Base-by-base conservation (phyloP, 2,329 filamentous ascomycete genomes). In the Tympanopsis confertula region DNA sequence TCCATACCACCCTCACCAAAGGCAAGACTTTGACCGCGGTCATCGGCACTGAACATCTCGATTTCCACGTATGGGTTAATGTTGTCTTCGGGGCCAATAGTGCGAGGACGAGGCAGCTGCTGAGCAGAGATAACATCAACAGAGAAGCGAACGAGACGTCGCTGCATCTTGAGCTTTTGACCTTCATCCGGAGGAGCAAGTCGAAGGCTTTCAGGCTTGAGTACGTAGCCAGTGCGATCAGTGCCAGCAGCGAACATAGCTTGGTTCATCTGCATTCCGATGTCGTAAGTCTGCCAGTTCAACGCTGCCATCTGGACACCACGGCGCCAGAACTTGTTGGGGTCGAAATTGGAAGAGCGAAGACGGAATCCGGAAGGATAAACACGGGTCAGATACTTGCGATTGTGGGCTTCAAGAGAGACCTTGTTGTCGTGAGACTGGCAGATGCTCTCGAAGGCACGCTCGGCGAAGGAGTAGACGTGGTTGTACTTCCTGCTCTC, bases 1-100 rank as follows among this genome's bases (percentile, higher is more conserved):
- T 79, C 69, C 48, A 71, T 70, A 18, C 75, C 76, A 32, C 77
- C 76, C 47, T 78, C 69, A 19, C 73, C 74, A 38, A 66, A 66
- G 19, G 74, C 74, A 35, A 70, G 57, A 37, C 73, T 75, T 29
- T 72, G 71, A 15, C 68, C 72, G 47, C 76, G 74, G 52, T 82
- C 78, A 52, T 82, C 78, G 4, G 78, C 77, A 39, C 72, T 74
- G 52, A 78, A 79, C 62, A 82, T 73, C 51, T 82, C 78, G 37
- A 82, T 74, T 50, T 82, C 77, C 32, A 82, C 69, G 49, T 79
- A 82, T 0, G 78, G 77, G 48, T 81, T 79, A 59, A 82, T 75
- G 44, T 62, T 69, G 24, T 72, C 69, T 37, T 78, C 72, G 14
- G 64, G 59, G 19, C 64, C 68, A 44, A 77, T 65, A 24, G 67